Base-by-base conservation (phyloP, 78 protist species). In the Cavenderia fasciculata region DNA sequence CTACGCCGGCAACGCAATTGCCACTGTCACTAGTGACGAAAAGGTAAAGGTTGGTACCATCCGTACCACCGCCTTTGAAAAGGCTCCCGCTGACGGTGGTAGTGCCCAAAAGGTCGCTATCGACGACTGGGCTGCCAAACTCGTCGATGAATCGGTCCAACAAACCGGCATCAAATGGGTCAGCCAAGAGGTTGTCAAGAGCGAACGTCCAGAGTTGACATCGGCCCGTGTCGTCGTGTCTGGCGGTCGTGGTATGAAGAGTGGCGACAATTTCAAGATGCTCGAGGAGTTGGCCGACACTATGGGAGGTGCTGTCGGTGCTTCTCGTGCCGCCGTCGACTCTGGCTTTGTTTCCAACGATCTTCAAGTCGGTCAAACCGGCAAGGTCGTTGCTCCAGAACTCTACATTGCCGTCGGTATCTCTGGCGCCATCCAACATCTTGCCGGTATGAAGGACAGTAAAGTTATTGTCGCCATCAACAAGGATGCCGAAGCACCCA, bases 281-380 rank as follows among this genome's bases (percentile, higher is more conserved):
- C 86, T 98, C 57, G 92, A 97, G 49, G 61, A 70, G 23, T 86
- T 98, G 25, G 99, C 99, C 7, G 99, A 94, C 73, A 82, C 91
- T 69, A 41, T 98, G 33, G 94, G 93, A n/a, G 98, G 95, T 31
- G 97, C 96, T 16, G 97, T 98, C 47, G 99, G 99, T 52, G 99
- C 99, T 33, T 94, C 99, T 21, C 94, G 99, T 25, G 99, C 99
- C 8, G 99, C 99, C 6, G 99, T 98, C 29, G 99, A 98, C 31
- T 94, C 98, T 1, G 99, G 98, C 33, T 94, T 69, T 56, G 97
- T 86, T 21, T 87, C 97, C 63, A 96, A 98, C 92, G 99, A 97
- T 75, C 25, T 95, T 92, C 99, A 98, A 88, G 85, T 98, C 10
- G 99, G 99, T 12, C 99, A 98, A 95, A 98, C 99, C 33, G 99